Conservation (phyloP, 2,329 filamentous ascomycete genomes). For the Byssothecium circinans region DNA sequence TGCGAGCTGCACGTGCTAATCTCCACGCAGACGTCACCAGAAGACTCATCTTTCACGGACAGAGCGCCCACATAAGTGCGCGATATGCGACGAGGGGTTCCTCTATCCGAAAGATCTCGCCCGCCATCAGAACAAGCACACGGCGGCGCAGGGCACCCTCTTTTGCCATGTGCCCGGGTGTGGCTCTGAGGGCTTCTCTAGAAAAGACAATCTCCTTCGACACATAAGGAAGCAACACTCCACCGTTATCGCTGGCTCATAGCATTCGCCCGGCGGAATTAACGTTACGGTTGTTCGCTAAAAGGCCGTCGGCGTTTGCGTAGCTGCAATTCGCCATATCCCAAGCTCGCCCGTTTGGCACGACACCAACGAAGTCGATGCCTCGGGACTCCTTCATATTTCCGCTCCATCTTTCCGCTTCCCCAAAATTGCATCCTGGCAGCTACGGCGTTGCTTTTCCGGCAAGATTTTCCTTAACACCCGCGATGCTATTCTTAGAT, state of each 20-base stretch:
- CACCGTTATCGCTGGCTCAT: slow-evolving; percentile 5
- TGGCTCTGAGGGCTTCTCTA: slow-evolving; percentile 33
- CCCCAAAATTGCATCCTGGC: slow-evolving; percentile 10
- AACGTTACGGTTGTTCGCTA: not conserved
- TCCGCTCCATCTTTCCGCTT: not conserved
- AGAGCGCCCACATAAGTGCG: slow-evolving; percentile 38
- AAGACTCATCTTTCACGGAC: slow-evolving; percentile 31
- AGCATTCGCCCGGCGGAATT: not conserved
- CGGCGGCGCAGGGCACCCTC: slow-evolving; percentile 13
- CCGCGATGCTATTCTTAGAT: slow-evolving; percentile 4
- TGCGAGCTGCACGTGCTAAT: slow-evolving; percentile 13
- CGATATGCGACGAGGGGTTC: slow-evolving; percentile 34
- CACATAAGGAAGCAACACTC: slow-evolving; percentile 37
- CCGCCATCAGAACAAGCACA: slow-evolving; percentile 34
- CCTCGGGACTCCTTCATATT: not conserved
- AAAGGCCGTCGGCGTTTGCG: not conserved
- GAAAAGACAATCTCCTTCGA: slow-evolving; percentile 39
- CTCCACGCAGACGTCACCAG: slow-evolving; percentile 29
- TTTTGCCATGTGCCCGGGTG: slow-evolving; percentile 32
- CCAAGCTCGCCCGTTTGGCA: not conserved
- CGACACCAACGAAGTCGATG: not conserved
- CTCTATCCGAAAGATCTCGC: slow-evolving; percentile 40
- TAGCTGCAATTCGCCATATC: not conserved
- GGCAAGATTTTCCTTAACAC: not conserved
- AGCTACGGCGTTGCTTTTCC: slow-evolving; percentile 9